Evolutionary conservation across 2,329 filamentous ascomycete genomes (phyloP).

Genomic region (Ambrosiella beaveri): DNA sequence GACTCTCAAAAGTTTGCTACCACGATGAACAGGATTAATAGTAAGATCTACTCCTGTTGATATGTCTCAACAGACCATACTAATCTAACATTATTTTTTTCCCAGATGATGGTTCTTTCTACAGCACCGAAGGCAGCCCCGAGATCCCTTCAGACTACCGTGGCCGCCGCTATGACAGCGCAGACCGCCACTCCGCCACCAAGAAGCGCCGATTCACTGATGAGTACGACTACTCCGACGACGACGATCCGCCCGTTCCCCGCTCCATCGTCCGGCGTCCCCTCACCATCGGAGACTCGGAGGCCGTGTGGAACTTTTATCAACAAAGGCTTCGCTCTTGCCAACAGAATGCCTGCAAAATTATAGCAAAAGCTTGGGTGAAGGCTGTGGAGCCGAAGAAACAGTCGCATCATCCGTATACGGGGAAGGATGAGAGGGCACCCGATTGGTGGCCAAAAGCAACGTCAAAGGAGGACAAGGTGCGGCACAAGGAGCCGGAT

Average conservation of each 20-base stretch:
- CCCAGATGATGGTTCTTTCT: background rate
- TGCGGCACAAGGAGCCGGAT: slow-evolving; percentile 56
- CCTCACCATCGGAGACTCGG: slow-evolving; percentile 34
- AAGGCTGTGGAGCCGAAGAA: slow-evolving; percentile 63
- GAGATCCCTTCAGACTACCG: background rate
- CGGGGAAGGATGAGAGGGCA: slow-evolving; percentile 41
- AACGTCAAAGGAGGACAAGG: slow-evolving; percentile 31
- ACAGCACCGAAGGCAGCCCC: background rate
- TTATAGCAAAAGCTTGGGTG: slow-evolving; percentile 59
- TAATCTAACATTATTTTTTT: background rate
- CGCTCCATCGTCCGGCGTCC: background rate
- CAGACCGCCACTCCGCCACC: background rate
- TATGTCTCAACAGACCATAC: background rate
- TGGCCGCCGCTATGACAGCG: background rate
- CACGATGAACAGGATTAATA: slow-evolving; percentile 9
- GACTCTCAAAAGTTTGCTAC: slow-evolving; percentile 24
- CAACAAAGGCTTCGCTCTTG: slow-evolving; percentile 44
- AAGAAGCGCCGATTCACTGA: background rate
- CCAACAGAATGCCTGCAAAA: slow-evolving; percentile 55
- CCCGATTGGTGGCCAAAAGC: slow-evolving; percentile 51
- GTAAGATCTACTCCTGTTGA: background rate
- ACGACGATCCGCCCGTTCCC: slow-evolving; percentile 2
- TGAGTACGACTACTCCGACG: slow-evolving; percentile 1
- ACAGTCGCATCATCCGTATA: slow-evolving; percentile 58
- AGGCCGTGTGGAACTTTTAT: slow-evolving; percentile 42